Conservation (phyloP, 176 grass and related monocot genomes). For the Carex parvula region DNA sequence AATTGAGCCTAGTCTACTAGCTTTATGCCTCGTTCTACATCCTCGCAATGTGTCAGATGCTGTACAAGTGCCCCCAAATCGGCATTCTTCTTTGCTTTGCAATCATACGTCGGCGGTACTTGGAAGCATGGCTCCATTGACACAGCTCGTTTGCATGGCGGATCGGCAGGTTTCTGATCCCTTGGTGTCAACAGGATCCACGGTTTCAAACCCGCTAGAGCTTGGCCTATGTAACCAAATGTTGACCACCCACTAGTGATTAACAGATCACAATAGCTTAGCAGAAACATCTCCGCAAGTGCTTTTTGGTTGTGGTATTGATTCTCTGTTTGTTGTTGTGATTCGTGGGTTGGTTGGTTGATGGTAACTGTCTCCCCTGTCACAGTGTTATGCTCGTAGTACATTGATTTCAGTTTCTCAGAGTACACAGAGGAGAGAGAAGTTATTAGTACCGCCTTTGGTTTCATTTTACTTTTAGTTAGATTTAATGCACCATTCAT, state of each 20-base stretch:
- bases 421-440: conserved; percentile 28
- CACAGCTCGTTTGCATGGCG: conserved; percentile 38
- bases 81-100: conserved; percentile 42
- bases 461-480: conserved; percentile 1
- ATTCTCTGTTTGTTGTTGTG: conserved; percentile 24
- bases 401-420: conserved; percentile 48
- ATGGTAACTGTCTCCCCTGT: conserved; percentile 41
- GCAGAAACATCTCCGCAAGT: conserved; percentile 56
- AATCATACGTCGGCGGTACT: conserved; percentile 52
- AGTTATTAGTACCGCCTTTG: conserved; percentile 50
- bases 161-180: conserved; percentile 27
- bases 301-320: conserved; percentile 34
- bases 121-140: conserved; percentile 84
- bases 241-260: conserved; percentile 49
- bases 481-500: neutral
- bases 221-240: conserved; percentile 49
- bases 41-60: conserved; percentile 60
- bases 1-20: conserved; percentile 32
- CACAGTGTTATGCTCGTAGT: conserved; percentile 44
- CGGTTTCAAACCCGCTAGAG: conserved; percentile 50
- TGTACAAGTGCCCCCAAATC: conserved; percentile 36
- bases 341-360: conserved; percentile 33
- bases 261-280: conserved; percentile 60
- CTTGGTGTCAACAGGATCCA: conserved; percentile 40
- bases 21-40: conserved; percentile 45